phyloP scores from a whole-genome alignment of 805 yeast genomes.

The Dipodascopsis uninucleata region DNA sequence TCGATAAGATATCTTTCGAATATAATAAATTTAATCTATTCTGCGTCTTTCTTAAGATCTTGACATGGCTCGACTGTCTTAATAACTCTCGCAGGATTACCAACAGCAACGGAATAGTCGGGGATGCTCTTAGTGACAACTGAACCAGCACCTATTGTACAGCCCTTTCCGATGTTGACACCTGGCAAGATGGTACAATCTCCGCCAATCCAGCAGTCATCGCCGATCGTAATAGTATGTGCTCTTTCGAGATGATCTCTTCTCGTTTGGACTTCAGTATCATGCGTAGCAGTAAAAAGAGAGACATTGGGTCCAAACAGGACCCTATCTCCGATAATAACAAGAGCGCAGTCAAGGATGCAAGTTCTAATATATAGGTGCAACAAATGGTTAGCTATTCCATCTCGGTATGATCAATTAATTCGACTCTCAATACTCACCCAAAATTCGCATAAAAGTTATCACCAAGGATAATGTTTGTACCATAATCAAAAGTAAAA shows the following conservation, averaged over 20 bases:
- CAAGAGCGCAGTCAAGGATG: slow-evolving; percentile 57
- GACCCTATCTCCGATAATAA: slow-evolving; percentile 58
- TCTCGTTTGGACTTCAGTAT: slow-evolving; percentile 49
- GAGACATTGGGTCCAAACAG: slow-evolving; percentile 56
- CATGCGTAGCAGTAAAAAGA: slow-evolving; percentile 59
- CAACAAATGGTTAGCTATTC: neutral
- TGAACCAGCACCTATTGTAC: slow-evolving; percentile 64
- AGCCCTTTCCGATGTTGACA: slow-evolving; percentile 58
- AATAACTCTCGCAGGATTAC: slow-evolving; percentile 56
- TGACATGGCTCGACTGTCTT: slow-evolving; percentile 22
- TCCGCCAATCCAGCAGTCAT: slow-evolving; percentile 67
- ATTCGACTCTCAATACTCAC: slow-evolving; percentile 2
- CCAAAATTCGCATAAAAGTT: slow-evolving; percentile 57
- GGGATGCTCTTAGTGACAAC: slow-evolving; percentile 60
- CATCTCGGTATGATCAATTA: neutral
- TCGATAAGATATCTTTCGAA: too few relatives aligned
- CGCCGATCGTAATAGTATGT: slow-evolving; percentile 54
- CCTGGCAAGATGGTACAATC: slow-evolving; percentile 58
- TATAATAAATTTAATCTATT: too few relatives aligned
- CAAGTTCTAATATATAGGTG: slow-evolving; percentile 30
- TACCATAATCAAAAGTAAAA: slow-evolving; percentile 62
- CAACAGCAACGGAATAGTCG: slow-evolving; percentile 54
- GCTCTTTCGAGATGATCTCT: slow-evolving; percentile 50
- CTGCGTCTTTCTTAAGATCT: too few relatives aligned
- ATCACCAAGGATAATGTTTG: slow-evolving; percentile 55